These are phyloP conservation scores for Hygrocybe punicea DNA, from an alignment of 768 basidiomycete genomes.

Conservation along the genomic window DNA sequence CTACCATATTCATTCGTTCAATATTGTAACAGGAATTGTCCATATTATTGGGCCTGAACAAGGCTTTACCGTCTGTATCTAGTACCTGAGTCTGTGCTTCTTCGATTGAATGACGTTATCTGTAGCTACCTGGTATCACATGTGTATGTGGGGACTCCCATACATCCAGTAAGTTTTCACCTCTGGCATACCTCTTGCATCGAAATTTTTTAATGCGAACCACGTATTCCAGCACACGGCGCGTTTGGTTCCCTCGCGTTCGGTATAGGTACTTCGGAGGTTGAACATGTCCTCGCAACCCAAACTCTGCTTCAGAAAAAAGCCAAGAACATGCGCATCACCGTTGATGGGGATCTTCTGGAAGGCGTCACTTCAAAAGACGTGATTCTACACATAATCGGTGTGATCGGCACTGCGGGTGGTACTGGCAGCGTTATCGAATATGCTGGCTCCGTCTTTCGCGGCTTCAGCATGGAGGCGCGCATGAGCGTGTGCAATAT, in stretches of 20 bases:
- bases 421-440: conserved; percentile 91
- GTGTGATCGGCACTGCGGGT: conserved; percentile 88
- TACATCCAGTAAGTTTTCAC: conserved; percentile 67
- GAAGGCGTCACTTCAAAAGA: conserved; percentile 89
- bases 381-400: conserved; percentile 87
- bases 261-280: conserved; percentile 91
- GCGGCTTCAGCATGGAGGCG: conserved; percentile 83
- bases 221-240: conserved; percentile 62
- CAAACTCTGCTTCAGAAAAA: conserved; percentile 86
- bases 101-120: conserved; percentile 3
- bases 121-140: conserved; percentile 68
- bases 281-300: conserved; percentile 91
- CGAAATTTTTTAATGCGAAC: conserved; percentile 2
- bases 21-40: conserved; percentile 61
- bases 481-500: conserved; percentile 92
- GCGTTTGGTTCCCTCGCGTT: conserved; percentile 92
- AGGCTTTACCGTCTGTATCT: conserved; percentile 67
- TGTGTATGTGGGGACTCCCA: conserved; percentile 93
- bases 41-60: conserved; percentile 93
- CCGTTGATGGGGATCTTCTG: conserved; percentile 74
- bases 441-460: conserved; percentile 86
- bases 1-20: neutral
- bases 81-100: neutral
- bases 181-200: no score
- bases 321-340: conserved; percentile 89